A percentile compares a stretch with the other conserved stretches of the same genome.
Conservation (phyloP, 495 filamentous ascomycete genomes). For the Hypomontagnella monticulosa region DNA sequence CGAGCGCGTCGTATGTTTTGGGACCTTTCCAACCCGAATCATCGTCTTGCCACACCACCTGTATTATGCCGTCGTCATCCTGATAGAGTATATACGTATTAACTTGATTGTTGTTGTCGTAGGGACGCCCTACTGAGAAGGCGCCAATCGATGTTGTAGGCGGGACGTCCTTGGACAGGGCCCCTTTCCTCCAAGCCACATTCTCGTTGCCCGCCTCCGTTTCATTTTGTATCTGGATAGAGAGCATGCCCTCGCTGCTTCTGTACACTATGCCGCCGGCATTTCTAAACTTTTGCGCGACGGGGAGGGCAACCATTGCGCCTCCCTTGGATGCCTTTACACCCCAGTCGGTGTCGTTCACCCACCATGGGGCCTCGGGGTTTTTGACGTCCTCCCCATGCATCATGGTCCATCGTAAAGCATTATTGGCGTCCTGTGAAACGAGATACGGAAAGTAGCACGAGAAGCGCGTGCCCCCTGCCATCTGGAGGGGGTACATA, state of each 20-base stretch:
- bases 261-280: constrained; percentile 29
- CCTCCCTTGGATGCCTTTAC: constrained; percentile 23
- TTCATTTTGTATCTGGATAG: constrained; percentile 24
- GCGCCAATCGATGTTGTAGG: constrained; percentile 19
- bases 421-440: constrained; percentile 28
- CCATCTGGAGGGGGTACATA: constrained; percentile 27
- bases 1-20: constrained; percentile 27
- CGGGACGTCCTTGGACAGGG: constrained; percentile 33
- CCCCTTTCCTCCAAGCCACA: constrained; percentile 33
- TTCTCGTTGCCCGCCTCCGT: constrained; percentile 16
- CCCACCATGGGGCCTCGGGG: constrained; percentile 28
- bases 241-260: constrained; percentile 31
- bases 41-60: constrained; percentile 34
- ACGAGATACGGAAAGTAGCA: constrained; percentile 31
- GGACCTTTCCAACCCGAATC: constrained; percentile 32
- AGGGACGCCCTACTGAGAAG: constrained; percentile 32
- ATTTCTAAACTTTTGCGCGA: constrained; percentile 13
- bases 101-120: constrained; percentile 32
- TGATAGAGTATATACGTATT: constrained; percentile 38
- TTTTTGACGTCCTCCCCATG: constrained; percentile 20
- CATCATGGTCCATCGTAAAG: constrained; percentile 26
- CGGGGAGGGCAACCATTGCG: constrained; percentile 18
- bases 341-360: constrained; percentile 29
- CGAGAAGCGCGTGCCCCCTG: constrained; percentile 9
- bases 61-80: constrained; percentile 23